These are phyloP conservation scores for Aspergillus candidus DNA, from an alignment of 2,329 filamentous ascomycete species.

Conservation along the genomic window DNA sequence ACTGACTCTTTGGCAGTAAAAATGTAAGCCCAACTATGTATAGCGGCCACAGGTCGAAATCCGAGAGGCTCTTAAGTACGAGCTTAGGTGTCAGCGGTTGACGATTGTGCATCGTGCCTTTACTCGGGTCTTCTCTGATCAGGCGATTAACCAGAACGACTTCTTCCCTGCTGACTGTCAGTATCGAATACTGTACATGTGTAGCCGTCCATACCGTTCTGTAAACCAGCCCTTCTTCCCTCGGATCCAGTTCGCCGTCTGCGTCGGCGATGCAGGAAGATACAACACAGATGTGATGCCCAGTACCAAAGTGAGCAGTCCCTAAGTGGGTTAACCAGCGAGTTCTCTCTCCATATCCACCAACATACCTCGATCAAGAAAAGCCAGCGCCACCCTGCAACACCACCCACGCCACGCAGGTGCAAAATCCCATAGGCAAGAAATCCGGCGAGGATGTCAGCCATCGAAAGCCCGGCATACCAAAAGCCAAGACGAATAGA, in stretches of 20 bases:
- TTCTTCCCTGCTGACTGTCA: slow-evolving; percentile 44
- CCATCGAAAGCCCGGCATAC: slow-evolving; percentile 31
- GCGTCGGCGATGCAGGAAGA: slow-evolving; percentile 54
- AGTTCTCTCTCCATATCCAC: background rate
- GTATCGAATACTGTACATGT: background rate
- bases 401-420: slow-evolving; percentile 25
- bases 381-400: slow-evolving; percentile 32
- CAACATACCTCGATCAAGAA: slow-evolving; percentile 28
- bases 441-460: slow-evolving; percentile 39
- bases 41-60: slow-evolving; percentile 52
- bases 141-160: slow-evolving; percentile 61
- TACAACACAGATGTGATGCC: slow-evolving; percentile 40
- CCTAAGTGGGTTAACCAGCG: slow-evolving; percentile 6
- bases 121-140: slow-evolving; percentile 47
- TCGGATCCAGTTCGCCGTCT: slow-evolving; percentile 41
- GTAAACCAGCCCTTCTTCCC: slow-evolving; percentile 55
- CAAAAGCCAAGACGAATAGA: slow-evolving; percentile 40
- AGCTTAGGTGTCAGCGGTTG: slow-evolving; percentile 44
- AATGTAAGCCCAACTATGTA: slow-evolving; percentile 43
- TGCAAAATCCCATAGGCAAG: slow-evolving; percentile 38
- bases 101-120: slow-evolving; percentile 53
- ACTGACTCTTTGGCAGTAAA: slow-evolving; percentile 23
- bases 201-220: slow-evolving; percentile 36
- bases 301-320: slow-evolving; percentile 18
- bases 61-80: slow-evolving; percentile 45